Base-by-base conservation (phyloP, 176 grass and related monocot genomes). In the Cymbopogon citratus region DNA sequence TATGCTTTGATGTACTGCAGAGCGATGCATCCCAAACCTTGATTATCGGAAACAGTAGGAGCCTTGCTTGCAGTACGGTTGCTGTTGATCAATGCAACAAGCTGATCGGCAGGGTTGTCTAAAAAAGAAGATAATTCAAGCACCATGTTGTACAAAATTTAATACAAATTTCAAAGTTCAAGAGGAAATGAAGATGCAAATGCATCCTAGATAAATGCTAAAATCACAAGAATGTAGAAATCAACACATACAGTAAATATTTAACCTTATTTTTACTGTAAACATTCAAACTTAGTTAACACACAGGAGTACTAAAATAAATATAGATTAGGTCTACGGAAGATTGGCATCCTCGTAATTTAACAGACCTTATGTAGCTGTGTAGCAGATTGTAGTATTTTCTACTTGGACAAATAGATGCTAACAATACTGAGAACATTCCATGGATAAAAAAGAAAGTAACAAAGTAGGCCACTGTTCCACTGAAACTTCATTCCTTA, bases 1-100 rank as follows among this genome's bases (percentile, higher is more conserved):
- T 95, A 99, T 41, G 86, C 96, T 87, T 95, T 95, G 75, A 95
- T 95, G 87, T 95, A 93, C 77, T 99, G 62, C 23, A 99, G 88
- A n/a, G 92, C 91, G 21, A 99, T 76, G 87, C 96, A 99, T 63
- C 92, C 96, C 18, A 93, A 85, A 44, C 92, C 96, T 65, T 81
- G 90, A 76, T 93, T 95, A 36, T 95, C 92, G 0, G 74, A 75
- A 57, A 95, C 83, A 33, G 73, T 5, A n/a, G 83, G 68, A 16
- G 91, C 90, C 81, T 99, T 95, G 79, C 87, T 85, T 19, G 96
- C 79, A 1, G 96, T 99, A 54, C 92, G 79, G 72, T 98, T 98
- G 82, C 66, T 77, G 89, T 98, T 93, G 66, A 98, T 74, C 82
- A 88, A 71, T 43, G 79, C 13, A 73, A 95, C 92, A 7, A 98